Evolutionary conservation across 2,329 filamentous ascomycete genomes (phyloP), one percentile per base, ranked within the genome.

Genomic region (Trichoderma atrobrunneum): DNA sequence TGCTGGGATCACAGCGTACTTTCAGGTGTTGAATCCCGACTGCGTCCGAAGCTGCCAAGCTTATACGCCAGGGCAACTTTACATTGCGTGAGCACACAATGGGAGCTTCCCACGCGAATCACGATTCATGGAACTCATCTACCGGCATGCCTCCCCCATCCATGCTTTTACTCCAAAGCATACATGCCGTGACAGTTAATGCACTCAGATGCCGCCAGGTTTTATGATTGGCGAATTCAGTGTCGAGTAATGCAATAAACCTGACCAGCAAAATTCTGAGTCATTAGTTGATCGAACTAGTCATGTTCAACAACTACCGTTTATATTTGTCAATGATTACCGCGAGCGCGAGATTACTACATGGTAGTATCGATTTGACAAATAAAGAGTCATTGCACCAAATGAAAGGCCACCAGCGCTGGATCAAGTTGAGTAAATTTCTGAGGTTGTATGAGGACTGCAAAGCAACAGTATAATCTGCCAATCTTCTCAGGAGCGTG

Each of bases 71-170:
- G 26, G 26, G 28, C 16, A 43, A 30, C 16, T 12, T 28, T 21
- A 16, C 14, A 21, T 24, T 51, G 28, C 57, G 54, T 54, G 28
- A 34, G 66, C 11, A 43, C 21, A 54, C 18, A 62, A 62, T 21
- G 30, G 64, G 54, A 51, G 39, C 36, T 61, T 69, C 24, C 8
- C 18, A 36, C 18, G 18, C 30, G 36, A 70, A 62, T 16, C 21
- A 36, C 26, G 34, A 60, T 39, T 68, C 54, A 36, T 61, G 12
- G 28, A 39, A n/a, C 34, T 36, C 57, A 70, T 70, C 67, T 70
- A 39, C 67, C 57, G 67, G 30, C 67, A 62, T 68, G 48, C 36
- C 11, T 16, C 62, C 65, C 54, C 56, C 36, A 69, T 69, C 66
- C 21, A 39, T 51, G 67, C 30, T 62, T 54, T 21, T 28, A 26